A percentile compares a stretch with the other conserved stretches of the same genome.
Conservation (phyloP, 78 protist genomes). For the Pigoraptor vietnamica region DNA sequence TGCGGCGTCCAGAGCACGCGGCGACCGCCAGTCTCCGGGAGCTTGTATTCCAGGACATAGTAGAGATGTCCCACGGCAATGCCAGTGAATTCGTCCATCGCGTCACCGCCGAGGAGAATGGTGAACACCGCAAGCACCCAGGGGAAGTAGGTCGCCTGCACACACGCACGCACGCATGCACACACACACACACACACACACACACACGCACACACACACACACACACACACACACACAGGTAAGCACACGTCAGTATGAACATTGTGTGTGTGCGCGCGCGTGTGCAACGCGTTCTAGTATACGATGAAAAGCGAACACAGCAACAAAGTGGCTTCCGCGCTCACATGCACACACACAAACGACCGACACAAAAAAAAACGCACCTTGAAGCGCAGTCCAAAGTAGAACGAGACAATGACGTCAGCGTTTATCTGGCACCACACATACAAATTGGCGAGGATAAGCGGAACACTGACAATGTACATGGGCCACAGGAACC, state of each 20-base stretch:
- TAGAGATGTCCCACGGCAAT: constrained; percentile 58
- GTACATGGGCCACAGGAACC: neutral
- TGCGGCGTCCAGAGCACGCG: neutral
- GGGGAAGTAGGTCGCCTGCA: constrained; percentile 11
- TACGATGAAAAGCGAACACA: too few relatives aligned
- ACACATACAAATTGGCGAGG: neutral
- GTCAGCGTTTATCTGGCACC: neutral
- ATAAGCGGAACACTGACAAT: neutral
- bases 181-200: neutral
- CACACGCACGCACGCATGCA: neutral
- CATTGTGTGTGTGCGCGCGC: neutral
- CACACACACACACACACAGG: constrained; percentile 1
- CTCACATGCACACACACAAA: too few relatives aligned
- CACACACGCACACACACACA: neutral
- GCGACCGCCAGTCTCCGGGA: neutral
- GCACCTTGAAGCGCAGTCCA: neutral
- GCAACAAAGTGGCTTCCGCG: too few relatives aligned
- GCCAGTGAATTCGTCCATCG: constrained; percentile 37
- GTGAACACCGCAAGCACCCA: constrained; percentile 7
- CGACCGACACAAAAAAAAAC: neutral
- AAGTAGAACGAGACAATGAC: neutral
- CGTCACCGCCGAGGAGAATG: constrained; percentile 35
- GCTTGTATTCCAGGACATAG: constrained; percentile 31
- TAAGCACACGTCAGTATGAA: neutral
- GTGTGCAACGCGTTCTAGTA: neutral